These are phyloP conservation scores for Nevesoporus exiguus DNA, from an alignment of 768 basidiomycete species.

Conservation along the genomic window DNA sequence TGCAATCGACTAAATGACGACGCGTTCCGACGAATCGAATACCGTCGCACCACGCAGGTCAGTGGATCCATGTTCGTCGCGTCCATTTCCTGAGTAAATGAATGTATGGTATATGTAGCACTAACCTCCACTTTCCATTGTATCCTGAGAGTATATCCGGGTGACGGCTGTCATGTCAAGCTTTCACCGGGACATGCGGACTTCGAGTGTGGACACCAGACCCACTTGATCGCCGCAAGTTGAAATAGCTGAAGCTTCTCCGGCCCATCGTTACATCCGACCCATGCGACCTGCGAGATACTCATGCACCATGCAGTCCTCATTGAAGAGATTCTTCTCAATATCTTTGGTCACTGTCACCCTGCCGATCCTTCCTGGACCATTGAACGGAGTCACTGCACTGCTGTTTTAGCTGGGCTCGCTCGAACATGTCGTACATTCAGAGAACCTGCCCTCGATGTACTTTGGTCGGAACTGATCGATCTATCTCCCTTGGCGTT, in stretches of 20 bases:
- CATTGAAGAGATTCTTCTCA: background rate
- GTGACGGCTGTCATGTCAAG: too few species aligned
- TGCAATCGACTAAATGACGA: too few species aligned
- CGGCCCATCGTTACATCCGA: background rate
- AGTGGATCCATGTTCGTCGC: too few species aligned
- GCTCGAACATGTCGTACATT: background rate
- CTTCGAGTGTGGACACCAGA: background rate
- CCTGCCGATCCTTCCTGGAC: background rate
- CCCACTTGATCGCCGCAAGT: background rate
- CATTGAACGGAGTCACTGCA: background rate
- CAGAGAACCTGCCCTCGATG: background rate
- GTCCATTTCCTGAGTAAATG: too few species aligned
- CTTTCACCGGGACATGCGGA: too few species aligned
- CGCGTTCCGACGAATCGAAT: too few species aligned
- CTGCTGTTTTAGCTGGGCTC: background rate
- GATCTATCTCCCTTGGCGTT: background rate
- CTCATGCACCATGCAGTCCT: background rate
- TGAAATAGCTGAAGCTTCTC: background rate
- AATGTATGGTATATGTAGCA: too few species aligned
- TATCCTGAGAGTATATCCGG: too few species aligned
- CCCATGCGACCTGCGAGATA: background rate
- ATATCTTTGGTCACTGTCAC: background rate
- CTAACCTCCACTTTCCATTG: too few species aligned
- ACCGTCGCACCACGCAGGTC: too few species aligned
- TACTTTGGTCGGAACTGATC: background rate